phyloP scores from a whole-genome alignment of 805 yeast species.

The Candida yuanshanica region DNA sequence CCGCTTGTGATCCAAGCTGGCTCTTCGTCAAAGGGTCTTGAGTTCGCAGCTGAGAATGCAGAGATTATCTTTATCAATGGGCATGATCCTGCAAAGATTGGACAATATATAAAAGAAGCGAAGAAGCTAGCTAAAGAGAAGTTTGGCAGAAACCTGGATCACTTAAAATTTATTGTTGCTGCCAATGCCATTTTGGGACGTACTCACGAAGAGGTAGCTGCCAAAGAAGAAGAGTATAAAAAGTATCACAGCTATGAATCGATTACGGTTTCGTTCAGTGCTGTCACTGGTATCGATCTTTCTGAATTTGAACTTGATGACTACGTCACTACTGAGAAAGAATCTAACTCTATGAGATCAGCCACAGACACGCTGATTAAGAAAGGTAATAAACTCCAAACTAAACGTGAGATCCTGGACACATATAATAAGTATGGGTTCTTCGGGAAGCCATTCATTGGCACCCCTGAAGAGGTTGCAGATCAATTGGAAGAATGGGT shows the following conservation, averaged over 20 bases:
- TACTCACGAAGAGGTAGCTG: slow-evolving; percentile 35
- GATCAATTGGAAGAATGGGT: slow-evolving; percentile 35
- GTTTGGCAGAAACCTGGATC: slow-evolving; percentile 31
- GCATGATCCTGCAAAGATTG: slow-evolving; percentile 2
- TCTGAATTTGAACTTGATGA: slow-evolving; percentile 13
- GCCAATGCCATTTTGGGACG: slow-evolving; percentile 32
- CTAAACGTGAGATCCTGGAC: slow-evolving; percentile 24
- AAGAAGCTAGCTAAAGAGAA: slow-evolving; percentile 29
- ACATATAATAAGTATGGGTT: slow-evolving; percentile 19
- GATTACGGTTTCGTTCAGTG: not conserved
- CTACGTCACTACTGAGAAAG: slow-evolving; percentile 23
- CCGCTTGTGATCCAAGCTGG: slow-evolving; percentile 41
- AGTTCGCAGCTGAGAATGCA: slow-evolving; percentile 36
- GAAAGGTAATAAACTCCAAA: slow-evolving; percentile 13
- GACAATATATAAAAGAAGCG: slow-evolving; percentile 9
- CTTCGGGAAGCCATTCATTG: slow-evolving; percentile 27
- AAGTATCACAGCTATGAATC: not conserved
- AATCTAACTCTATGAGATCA: slow-evolving; percentile 28
- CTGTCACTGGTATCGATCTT: slow-evolving; percentile 1
- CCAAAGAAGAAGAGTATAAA: slow-evolving; percentile 9
- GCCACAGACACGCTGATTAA: slow-evolving; percentile 25
- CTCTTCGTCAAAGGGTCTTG: slow-evolving; percentile 33
- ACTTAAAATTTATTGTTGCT: slow-evolving; percentile 33
- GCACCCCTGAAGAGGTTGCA: slow-evolving; percentile 33
- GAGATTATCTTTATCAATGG: slow-evolving; percentile 29